These are phyloP conservation scores for Mycena pura DNA, from an alignment of 768 basidiomycete species.

Conservation along the genomic window DNA sequence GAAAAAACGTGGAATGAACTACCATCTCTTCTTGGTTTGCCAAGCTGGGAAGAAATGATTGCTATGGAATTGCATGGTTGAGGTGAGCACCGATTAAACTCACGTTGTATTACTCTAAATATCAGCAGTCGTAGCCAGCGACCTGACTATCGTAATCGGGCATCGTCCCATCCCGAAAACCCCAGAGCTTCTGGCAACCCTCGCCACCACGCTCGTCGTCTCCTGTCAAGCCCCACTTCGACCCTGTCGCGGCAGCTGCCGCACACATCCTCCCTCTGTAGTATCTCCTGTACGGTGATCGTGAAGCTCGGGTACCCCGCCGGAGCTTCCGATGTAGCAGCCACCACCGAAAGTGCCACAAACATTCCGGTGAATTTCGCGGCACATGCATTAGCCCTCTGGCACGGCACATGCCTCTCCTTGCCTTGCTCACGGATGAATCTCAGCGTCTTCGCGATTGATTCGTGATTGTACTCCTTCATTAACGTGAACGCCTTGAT, in stretches of 20 bases:
- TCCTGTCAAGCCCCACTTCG: slow-evolving; percentile 16
- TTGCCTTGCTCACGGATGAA: slow-evolving; percentile 25
- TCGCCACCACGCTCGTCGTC: slow-evolving; percentile 24
- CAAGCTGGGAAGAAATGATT: slow-evolving; percentile 52
- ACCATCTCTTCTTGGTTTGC: slow-evolving; percentile 52
- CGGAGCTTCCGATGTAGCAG: slow-evolving; percentile 19
- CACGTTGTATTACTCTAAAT: too few relatives aligned
- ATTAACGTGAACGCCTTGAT: slow-evolving; percentile 21
- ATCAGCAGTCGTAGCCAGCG: too few relatives aligned
- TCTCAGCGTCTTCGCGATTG: slow-evolving; percentile 15
- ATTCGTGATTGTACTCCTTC: slow-evolving; percentile 21
- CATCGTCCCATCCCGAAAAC: slow-evolving; percentile 24
- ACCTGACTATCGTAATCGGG: slow-evolving; percentile 14
- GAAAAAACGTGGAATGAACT: slow-evolving; percentile 54
- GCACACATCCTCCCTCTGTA: slow-evolving; percentile 20
- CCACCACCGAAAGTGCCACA: slow-evolving; percentile 14
- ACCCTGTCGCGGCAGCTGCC: slow-evolving; percentile 16
- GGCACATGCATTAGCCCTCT: slow-evolving; percentile 11
- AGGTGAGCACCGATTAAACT: too few relatives aligned
- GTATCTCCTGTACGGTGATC: slow-evolving; percentile 13
- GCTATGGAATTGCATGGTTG: slow-evolving; percentile 35
- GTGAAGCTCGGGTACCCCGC: slow-evolving; percentile 24
- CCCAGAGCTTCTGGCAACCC: slow-evolving; percentile 20
- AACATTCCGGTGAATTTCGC: slow-evolving; percentile 18
- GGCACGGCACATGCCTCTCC: slow-evolving; percentile 13